Percentiles rank a stretch among this genome's conserved stretches.
Evolutionary conservation across 371 early-diverging fungal species (phyloP).

Genomic region (Mucor plumbeus): DNA sequence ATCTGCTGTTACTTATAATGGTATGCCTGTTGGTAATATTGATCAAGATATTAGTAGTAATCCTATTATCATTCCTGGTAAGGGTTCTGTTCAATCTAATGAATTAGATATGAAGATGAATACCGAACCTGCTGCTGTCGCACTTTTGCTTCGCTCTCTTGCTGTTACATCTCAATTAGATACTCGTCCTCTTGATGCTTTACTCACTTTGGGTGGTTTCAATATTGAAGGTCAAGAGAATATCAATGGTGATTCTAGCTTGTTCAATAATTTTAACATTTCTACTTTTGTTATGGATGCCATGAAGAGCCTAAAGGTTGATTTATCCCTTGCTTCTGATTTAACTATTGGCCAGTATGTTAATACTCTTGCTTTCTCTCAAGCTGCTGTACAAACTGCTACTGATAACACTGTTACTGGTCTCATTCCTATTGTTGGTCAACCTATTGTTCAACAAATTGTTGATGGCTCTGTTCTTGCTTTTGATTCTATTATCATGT

Average conservation of each 20-base stretch:
- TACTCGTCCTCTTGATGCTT: conserved; percentile 52
- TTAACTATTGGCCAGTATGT: conserved; percentile 59
- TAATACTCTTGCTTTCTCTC: conserved; percentile 51
- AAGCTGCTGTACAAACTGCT: conserved; percentile 48
- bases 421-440: conserved; percentile 62
- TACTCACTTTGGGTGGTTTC: conserved; percentile 56
- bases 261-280: conserved; percentile 56
- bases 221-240: conserved; percentile 42
- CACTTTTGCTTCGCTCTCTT: conserved; percentile 52
- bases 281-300: conserved; percentile 56
- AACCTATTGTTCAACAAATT: conserved; percentile 62
- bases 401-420: conserved; percentile 54
- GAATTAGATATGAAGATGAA: conserved; percentile 48
- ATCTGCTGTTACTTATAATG: conserved; percentile 53
- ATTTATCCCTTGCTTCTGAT: conserved; percentile 56
- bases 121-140: conserved; percentile 50
- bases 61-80: conserved; percentile 47
- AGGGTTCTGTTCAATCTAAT: conserved; percentile 37
- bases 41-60: conserved; percentile 50
- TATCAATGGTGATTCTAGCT: conserved; percentile 41
- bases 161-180: conserved; percentile 55
- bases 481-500: conserved; percentile 54
- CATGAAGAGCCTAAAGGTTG: conserved; percentile 56
- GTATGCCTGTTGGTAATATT: conserved; percentile 59
- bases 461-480: conserved; percentile 58